Conservation (phyloP, 352 stramenopile genomes). For the Phytopythium litorale region DNA sequence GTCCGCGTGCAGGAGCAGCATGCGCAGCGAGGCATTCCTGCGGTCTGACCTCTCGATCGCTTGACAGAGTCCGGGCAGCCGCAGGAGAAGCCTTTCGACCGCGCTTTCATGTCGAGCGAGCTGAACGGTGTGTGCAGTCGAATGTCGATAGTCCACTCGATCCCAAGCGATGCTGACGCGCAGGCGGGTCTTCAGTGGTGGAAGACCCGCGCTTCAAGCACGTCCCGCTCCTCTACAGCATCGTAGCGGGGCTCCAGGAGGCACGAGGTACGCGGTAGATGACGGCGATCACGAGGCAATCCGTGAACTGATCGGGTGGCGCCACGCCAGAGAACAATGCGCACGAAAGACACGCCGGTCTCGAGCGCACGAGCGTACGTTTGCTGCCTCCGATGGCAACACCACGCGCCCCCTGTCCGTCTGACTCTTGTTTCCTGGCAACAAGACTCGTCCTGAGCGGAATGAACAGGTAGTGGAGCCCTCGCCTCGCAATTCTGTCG, state of each 20-base stretch:
- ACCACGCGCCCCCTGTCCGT: too few relatives aligned
- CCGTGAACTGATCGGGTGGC: neutral
- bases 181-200: slow-evolving; percentile 26
- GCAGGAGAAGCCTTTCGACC: slow-evolving; percentile 69
- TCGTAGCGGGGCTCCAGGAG: slow-evolving; percentile 52
- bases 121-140: slow-evolving; percentile 41
- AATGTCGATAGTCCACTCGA: too few relatives aligned
- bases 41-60: neutral
- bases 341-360: neutral
- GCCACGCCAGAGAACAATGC: neutral
- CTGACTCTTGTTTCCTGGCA: neutral
- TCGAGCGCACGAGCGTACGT: neutral
- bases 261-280: slow-evolving; percentile 16
- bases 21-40: slow-evolving; percentile 1
- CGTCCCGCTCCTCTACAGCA: slow-evolving; percentile 83
- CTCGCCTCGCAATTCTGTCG: neutral
- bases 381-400: neutral
- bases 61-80: slow-evolving; percentile 72
- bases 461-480: neutral
- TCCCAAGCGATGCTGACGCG: too few relatives aligned
- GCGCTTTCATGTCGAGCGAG: slow-evolving; percentile 79
- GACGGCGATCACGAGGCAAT: too few relatives aligned
- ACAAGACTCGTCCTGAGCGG: neutral
- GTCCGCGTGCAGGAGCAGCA: neutral
- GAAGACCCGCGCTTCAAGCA: slow-evolving; percentile 64